Conservation (phyloP, 305 asterid species). For the Lippia alba region DNA sequence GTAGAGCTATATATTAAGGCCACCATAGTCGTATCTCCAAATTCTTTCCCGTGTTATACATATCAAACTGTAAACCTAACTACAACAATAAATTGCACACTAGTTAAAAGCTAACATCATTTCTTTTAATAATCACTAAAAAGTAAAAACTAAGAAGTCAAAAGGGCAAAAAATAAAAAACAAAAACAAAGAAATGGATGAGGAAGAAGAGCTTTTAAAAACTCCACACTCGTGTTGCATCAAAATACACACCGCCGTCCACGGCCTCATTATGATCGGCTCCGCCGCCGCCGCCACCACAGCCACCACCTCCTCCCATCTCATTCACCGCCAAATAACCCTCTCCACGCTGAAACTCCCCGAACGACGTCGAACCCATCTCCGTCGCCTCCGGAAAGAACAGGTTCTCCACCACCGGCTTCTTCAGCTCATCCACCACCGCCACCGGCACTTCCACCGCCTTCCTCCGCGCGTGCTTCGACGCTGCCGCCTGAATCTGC, state of each 20-base stretch:
- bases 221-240: conserved; percentile 38
- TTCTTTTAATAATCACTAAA: not conserved
- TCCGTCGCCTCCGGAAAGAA: conserved; percentile 32
- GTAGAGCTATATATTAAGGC: no score
- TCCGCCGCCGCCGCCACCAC: not conserved
- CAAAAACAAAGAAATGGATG: not conserved
- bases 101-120: not conserved
- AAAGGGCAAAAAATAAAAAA: not conserved
- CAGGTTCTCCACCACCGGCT: conserved; percentile 33
- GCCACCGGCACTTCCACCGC: conserved; percentile 18
- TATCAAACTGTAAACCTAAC: no score
- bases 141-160: not conserved
- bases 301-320: conserved; percentile 10
- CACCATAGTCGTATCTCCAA: no score
- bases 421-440: conserved; percentile 28
- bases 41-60: no score
- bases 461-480: conserved; percentile 52
- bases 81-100: no score
- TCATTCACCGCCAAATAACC: conserved; percentile 35
- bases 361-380: conserved; percentile 20
- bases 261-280: not conserved
- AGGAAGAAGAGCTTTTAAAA: conserved; percentile 19
- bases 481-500: conserved; percentile 60
- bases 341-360: conserved; percentile 20
- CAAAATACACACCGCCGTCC: conserved; percentile 32